Conservation (phyloP, 768 basidiomycete genomes). For the Termitomyces sp. region DNA sequence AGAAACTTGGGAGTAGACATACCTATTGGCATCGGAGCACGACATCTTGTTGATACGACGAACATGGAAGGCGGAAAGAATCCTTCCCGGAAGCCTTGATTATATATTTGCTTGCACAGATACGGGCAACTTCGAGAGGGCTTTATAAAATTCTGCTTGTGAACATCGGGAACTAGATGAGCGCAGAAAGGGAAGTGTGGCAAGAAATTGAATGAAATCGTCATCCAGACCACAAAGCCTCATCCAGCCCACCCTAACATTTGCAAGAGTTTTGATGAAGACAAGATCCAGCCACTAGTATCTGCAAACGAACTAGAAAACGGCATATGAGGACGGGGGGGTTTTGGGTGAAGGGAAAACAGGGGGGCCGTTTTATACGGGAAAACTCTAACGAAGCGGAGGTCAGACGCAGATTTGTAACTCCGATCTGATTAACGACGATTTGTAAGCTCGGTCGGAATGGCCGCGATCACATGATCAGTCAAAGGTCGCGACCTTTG, state of each 20-base stretch:
- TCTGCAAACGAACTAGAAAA: no score
- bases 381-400: constrained; percentile 9
- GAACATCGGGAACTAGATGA: no score
- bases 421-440: background rate
- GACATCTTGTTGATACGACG: no score
- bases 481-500: background rate
- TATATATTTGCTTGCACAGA: no score
- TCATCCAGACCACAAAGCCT: constrained; percentile 8
- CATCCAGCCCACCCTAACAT: constrained; percentile 1
- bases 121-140: background rate
- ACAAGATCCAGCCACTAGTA: no score
- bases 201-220: background rate
- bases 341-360: background rate
- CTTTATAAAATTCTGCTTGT: no score
- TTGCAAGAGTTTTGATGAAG: no score
- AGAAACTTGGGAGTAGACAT: no score
- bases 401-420: background rate
- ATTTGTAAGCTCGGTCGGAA: background rate
- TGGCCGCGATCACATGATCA: background rate
- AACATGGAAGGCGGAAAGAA: no score
- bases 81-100: no score
- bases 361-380: constrained; percentile 11
- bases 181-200: no score
- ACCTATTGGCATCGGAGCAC: no score
- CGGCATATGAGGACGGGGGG: background rate